Evolutionary conservation across 495 filamentous ascomycete species (phyloP).

Genomic region (Corynascus novoguineensis): DNA sequence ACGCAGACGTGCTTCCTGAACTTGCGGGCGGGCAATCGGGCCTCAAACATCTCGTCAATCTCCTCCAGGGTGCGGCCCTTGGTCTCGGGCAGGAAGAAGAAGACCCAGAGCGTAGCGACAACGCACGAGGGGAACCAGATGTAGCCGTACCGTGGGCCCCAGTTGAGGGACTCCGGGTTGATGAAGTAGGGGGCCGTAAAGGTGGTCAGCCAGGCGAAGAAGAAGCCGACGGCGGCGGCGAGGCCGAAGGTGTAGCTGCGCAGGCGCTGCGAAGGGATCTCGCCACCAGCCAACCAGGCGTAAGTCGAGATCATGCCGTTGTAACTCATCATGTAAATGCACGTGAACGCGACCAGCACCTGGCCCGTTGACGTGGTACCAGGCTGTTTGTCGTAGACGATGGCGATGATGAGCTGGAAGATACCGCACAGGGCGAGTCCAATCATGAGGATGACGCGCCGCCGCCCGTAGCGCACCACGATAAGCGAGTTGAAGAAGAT

Average conservation of each 20-base stretch:
- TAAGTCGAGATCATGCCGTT: constrained; percentile 53
- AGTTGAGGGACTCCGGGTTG: constrained; percentile 51
- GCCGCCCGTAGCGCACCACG: constrained; percentile 50
- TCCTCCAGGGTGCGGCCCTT: constrained; percentile 53
- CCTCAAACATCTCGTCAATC: constrained; percentile 55
- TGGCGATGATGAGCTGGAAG: constrained; percentile 50
- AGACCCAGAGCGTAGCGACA: constrained; percentile 39
- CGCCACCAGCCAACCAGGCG: constrained; percentile 56
- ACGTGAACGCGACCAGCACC: constrained; percentile 48
- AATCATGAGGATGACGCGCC: constrained; percentile 47
- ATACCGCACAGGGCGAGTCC: constrained; percentile 52
- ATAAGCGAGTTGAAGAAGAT: constrained; percentile 51
- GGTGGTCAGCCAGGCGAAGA: constrained; percentile 52
- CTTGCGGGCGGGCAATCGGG: constrained; percentile 40
- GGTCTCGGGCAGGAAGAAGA: constrained; percentile 50
- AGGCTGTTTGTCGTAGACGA: constrained; percentile 47
- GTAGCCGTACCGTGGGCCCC: constrained; percentile 54
- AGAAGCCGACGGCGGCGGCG: constrained; percentile 49
- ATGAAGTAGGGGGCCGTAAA: constrained; percentile 61
- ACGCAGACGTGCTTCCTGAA: constrained; percentile 34
- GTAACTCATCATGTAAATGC: constrained; percentile 54
- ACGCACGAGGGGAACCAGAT: constrained; percentile 47
- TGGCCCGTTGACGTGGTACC: constrained; percentile 45
- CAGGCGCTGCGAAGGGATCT: constrained; percentile 52
- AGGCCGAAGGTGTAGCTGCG: constrained; percentile 54